These are phyloP conservation scores for Coccinonectria pachysandricola DNA, from an alignment of 2,329 filamentous ascomycete species.

Conservation along the genomic window DNA sequence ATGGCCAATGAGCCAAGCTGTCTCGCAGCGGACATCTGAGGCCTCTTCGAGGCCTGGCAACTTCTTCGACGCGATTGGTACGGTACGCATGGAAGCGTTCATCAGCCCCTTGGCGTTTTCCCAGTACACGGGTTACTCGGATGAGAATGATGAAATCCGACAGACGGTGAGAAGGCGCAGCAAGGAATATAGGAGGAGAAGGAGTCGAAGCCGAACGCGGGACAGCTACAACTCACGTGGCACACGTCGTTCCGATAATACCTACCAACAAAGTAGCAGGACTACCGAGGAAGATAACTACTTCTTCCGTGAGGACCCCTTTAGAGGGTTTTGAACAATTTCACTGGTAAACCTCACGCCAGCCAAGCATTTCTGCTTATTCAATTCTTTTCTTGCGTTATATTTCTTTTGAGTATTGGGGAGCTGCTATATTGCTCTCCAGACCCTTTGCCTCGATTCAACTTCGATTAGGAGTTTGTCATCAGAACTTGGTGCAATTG, in stretches of 20 bases:
- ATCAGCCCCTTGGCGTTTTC: conserved; percentile 54
- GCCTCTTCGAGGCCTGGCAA: conserved; percentile 43
- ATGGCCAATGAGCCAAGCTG: conserved; percentile 34
- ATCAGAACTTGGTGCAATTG: conserved; percentile 1
- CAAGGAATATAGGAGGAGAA: conserved; percentile 42
- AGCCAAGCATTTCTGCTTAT: conserved; percentile 7
- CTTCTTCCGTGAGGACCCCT: conserved; percentile 51
- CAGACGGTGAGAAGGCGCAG: conserved; percentile 40
- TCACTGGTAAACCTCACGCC: too few relatives aligned
- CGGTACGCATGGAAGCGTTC: conserved; percentile 94
- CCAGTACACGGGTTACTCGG: conserved; percentile 34
- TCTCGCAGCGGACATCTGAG: conserved; percentile 44
- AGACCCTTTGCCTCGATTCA: conserved; percentile 6
- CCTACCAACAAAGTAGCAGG: conserved; percentile 35
- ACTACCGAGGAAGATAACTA: conserved; percentile 45
- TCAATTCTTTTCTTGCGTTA: conserved; percentile 9
- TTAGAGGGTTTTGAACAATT: conserved; percentile 51
- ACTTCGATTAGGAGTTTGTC: not conserved
- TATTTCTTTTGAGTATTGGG: too few relatives aligned
- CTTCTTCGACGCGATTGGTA: conserved; percentile 84
- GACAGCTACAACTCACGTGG: conserved; percentile 40
- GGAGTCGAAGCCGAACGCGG: conserved; percentile 43
- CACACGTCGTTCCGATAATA: conserved; percentile 37
- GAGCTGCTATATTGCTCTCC: too few relatives aligned
- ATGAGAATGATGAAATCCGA: conserved; percentile 40